Percentiles rank a stretch among this genome's conserved stretches.
Evolutionary conservation across 495 filamentous ascomycete species (phyloP).

Genomic region (Aspergillus cristatus): DNA sequence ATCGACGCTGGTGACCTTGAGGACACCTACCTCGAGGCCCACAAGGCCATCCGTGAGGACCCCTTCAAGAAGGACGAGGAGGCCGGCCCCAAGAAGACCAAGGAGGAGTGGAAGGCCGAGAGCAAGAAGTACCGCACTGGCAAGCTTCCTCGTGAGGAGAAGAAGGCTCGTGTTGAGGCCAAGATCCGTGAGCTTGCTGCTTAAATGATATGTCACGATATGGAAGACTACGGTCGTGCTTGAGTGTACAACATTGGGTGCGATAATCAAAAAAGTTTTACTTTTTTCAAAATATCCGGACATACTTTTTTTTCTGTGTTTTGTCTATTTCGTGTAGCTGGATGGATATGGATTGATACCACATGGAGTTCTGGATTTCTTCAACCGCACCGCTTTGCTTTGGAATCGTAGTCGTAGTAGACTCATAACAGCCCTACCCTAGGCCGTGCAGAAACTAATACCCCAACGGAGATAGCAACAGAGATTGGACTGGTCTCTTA

Average conservation of each 20-base stretch:
- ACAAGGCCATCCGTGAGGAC: slow-evolving; percentile 95
- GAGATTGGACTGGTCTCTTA: no score
- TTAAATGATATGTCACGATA: slow-evolving; percentile 19
- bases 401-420: no score
- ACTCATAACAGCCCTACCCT: no score
- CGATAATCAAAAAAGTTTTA: slow-evolving; percentile 19
- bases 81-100: slow-evolving; percentile 74
- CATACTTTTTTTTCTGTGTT: slow-evolving; percentile 9
- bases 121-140: slow-evolving; percentile 70
- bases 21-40: slow-evolving; percentile 91
- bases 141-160: slow-evolving; percentile 76
- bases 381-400: no score
- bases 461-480: no score
- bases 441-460: no score
- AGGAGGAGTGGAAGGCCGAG: slow-evolving; percentile 96
- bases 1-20: slow-evolving; percentile 94
- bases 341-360: no score
- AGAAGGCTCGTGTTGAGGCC: slow-evolving; percentile 67
- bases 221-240: slow-evolving; percentile 12
- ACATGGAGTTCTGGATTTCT: no score
- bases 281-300: no score
- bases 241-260: slow-evolving; percentile 14
- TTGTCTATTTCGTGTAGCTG: no score
- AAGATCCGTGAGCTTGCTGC: slow-evolving; percentile 64
- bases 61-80: slow-evolving; percentile 90